Percentiles rank a stretch among this genome's conserved stretches.
Evolutionary conservation across 2,329 filamentous ascomycete species (phyloP).

Genomic region (Fusarium falciforme): DNA sequence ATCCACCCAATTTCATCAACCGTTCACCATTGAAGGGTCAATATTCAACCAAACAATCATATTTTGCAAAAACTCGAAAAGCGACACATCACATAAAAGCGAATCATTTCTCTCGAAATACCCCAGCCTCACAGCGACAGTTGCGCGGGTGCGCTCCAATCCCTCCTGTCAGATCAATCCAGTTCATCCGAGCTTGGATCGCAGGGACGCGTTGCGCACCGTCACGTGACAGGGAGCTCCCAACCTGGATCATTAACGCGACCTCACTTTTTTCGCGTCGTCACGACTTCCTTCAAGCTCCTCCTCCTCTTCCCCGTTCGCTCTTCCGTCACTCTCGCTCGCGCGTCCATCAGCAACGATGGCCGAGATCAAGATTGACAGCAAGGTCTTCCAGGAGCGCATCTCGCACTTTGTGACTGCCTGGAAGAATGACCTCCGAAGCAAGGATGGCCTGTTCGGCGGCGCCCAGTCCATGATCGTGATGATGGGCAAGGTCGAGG

Average conservation of each 20-base stretch:
- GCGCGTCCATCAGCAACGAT: constrained; percentile 59
- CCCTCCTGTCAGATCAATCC: background rate
- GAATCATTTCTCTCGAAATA: background rate
- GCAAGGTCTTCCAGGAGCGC: constrained; percentile 92
- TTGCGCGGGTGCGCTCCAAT: background rate
- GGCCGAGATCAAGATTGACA: constrained; percentile 95
- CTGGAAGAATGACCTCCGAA: constrained; percentile 97
- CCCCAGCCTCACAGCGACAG: background rate
- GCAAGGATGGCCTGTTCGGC: constrained; percentile 84
- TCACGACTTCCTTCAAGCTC: constrained; percentile 41
- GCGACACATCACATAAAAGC: too few species aligned
- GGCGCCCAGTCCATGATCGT: constrained; percentile 89
- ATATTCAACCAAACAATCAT: background rate
- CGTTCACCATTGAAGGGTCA: background rate
- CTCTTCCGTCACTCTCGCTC: constrained; percentile 43
- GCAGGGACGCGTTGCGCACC: constrained; percentile 39
- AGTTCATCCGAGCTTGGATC: constrained; percentile 34
- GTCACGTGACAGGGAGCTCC: constrained; percentile 51
- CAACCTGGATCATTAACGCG: constrained; percentile 55
- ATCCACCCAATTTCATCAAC: background rate
- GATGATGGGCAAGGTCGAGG: constrained; percentile 95
- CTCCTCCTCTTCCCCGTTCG: constrained; percentile 32
- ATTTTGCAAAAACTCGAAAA: background rate
- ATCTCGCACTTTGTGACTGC: constrained; percentile 86
- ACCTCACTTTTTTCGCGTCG: constrained; percentile 56